A percentile compares a stretch with the other conserved stretches of the same genome.
phyloP scores from a whole-genome alignment of 305 asterid genomes.

The Solanum hybrid region DNA sequence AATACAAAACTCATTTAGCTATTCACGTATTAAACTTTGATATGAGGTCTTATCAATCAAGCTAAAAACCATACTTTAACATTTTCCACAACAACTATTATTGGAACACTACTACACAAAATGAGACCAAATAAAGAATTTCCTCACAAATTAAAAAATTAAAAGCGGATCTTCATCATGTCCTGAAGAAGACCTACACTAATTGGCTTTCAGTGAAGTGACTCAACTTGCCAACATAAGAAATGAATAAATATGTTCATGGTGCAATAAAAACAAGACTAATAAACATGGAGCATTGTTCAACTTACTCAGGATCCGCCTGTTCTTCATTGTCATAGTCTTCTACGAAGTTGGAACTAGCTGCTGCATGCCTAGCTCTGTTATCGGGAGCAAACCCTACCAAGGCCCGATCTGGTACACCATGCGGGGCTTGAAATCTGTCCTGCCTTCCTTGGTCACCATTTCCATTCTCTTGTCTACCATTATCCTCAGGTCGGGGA shows the following conservation, averaged over 20 bases:
- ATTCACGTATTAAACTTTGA: neutral
- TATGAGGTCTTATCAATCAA: neutral
- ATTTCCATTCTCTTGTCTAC: constrained; percentile 65
- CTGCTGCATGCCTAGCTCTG: constrained; percentile 44
- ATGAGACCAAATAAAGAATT: neutral
- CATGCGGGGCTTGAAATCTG: constrained; percentile 51
- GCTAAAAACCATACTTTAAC: neutral
- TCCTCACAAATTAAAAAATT: neutral
- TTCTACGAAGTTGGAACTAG: constrained; percentile 29
- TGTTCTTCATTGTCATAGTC: constrained; percentile 58
- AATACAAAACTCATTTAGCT: neutral
- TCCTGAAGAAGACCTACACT: neutral
- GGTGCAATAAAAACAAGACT: neutral
- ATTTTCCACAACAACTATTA: neutral
- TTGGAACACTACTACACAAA: neutral
- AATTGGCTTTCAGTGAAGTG: neutral
- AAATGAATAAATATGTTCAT: neutral
- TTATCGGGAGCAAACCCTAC: constrained; percentile 42
- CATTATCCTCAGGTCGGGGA: constrained; percentile 81
- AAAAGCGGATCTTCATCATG: neutral
- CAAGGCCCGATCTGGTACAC: constrained; percentile 45
- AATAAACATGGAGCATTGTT: neutral
- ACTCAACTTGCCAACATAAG: neutral
- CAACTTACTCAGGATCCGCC: constrained; percentile 73
- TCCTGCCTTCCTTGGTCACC: constrained; percentile 63